Conservation (phyloP, 2,329 filamentous ascomycete species). For the Lasiodiplodia sp. region DNA sequence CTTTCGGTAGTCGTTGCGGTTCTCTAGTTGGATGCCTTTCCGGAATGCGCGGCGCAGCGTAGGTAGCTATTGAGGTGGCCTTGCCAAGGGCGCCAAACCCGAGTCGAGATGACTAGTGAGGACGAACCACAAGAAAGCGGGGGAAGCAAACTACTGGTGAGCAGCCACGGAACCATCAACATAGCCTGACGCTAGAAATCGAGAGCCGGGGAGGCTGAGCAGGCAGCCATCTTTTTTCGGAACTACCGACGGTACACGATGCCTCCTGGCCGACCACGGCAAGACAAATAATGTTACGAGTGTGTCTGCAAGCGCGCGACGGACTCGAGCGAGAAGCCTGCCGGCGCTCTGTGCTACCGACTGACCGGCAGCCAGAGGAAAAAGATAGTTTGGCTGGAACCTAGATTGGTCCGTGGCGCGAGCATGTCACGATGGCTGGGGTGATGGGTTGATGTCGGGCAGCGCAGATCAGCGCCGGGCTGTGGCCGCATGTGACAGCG, state of each 20-base stretch:
- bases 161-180: background rate
- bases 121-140: background rate
- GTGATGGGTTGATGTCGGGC: conserved; percentile 11
- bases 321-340: background rate
- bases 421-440: conserved; percentile 9
- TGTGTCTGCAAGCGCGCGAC: background rate
- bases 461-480: conserved; percentile 17
- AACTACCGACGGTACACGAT: background rate
- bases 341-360: background rate
- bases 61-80: background rate
- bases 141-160: background rate
- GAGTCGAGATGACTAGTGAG: background rate
- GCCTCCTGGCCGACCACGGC: background rate
- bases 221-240: background rate
- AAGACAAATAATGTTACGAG: conserved; percentile 9
- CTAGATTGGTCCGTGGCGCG: background rate
- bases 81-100: background rate
- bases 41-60: background rate
- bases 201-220: background rate
- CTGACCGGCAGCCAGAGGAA: background rate
- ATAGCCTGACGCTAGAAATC: background rate
- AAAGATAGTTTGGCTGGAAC: background rate
- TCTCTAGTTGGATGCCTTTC: background rate
- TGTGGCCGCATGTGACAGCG: conserved; percentile 19
- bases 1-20: no score